Evolutionary conservation across 2,329 filamentous ascomycete genomes (phyloP), one percentile per base, ranked within the genome.

Genomic region (Cadophora luteo-olivacea): DNA sequence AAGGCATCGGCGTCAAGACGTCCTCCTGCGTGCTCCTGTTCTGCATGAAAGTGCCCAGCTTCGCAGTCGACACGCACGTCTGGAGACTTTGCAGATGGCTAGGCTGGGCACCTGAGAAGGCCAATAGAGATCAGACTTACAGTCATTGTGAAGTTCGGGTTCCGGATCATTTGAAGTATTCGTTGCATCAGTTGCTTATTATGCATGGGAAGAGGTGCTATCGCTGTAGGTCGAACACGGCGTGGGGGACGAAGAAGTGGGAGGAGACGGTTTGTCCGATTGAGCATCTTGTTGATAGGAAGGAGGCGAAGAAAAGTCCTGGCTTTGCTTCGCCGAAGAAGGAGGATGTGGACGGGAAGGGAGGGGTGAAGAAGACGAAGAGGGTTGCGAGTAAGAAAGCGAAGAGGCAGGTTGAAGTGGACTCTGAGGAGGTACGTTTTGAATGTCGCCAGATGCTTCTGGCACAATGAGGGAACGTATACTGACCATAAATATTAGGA

Each of bases 201-300:
- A 79, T 80, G 9, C 86, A 87, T 68, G 86, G 86, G 0, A 81
- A 84, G 70, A 77, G 75, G 0, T 87, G 86, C 67, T 77, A 77
- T 38, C 80, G 82, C 55, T 87, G 85, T 73, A 80, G 79, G 66
- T 78, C 80, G 3, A 70, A 62, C 22, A 92, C 90, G 0, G 85
- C 86, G 0, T 82, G 86, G 71, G 84, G 84, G 0, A 90, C 85
- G 61, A 84, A 84, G 32, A 86, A 85, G 0, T 93, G 91, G 89
- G 82, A 88, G 3, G 81, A 87, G 11, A 64, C 69, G 19, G 85
- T 85, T 0, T 91, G 89, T 79, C 84, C 85, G 9, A 89, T 91
- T 75, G 89, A 91, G 63, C 86, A 90, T 75, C 77, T 90, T 45
- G 86, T 90, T 4, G 85, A 79, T 66, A 80, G 87, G 64, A 84